Evolutionary conservation across 441 rosid genomes (phyloP).

Genomic region (Croton laevigatus): DNA sequence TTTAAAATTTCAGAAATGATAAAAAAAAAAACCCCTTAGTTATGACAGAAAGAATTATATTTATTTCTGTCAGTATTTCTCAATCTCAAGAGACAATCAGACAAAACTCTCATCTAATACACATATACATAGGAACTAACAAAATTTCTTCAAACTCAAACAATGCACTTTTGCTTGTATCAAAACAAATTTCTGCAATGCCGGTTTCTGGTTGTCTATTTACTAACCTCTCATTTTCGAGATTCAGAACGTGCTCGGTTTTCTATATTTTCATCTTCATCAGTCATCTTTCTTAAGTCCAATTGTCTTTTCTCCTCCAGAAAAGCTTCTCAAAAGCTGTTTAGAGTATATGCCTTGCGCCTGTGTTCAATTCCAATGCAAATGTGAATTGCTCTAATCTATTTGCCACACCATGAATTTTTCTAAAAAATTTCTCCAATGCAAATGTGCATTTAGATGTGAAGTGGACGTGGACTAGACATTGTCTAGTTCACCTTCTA

Average conservation of each 20-base stretch:
- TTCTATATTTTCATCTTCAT: neutral
- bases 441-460: too few species aligned
- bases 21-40: too few species aligned
- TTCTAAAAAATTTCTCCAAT: too few species aligned
- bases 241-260: neutral
- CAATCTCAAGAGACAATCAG: neutral
- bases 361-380: too few species aligned
- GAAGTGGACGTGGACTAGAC: too few species aligned
- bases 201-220: neutral
- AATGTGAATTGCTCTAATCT: too few species aligned
- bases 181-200: neutral
- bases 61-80: too few species aligned
- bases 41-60: too few species aligned
- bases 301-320: slow-evolving; percentile 34
- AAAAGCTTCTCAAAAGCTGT: slow-evolving; percentile 65
- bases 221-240: neutral
- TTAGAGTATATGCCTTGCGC: slow-evolving; percentile 73
- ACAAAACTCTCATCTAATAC: neutral
- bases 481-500: too few species aligned
- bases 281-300: slow-evolving; percentile 16
- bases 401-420: too few species aligned
- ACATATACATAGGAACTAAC: neutral
- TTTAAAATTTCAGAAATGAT: neutral
- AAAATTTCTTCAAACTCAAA: slow-evolving; percentile 1
- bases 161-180: neutral